These are phyloP conservation scores for Diaporthe caulivora DNA, from an alignment of 2,329 filamentous ascomycete genomes.

Conservation along the genomic window DNA sequence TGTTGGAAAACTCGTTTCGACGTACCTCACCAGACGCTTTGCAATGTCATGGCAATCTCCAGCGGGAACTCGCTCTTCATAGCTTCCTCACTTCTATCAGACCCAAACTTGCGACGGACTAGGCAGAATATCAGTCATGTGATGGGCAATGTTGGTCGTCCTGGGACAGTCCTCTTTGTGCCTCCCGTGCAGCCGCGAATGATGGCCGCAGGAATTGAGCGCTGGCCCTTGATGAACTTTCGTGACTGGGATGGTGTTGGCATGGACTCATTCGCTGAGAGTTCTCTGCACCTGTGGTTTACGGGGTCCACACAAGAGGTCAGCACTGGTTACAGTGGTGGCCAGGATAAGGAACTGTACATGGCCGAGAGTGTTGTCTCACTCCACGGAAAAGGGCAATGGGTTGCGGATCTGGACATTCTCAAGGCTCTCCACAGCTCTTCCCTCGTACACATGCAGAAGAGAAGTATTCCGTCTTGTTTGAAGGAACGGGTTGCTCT, in stretches of 20 bases:
- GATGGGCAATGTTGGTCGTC: constrained; percentile 4
- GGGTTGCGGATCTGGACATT: constrained; percentile 6
- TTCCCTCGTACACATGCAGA: neutral
- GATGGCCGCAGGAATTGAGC: neutral
- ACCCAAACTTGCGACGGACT: neutral
- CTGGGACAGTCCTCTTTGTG: neutral
- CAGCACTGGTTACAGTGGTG: neutral
- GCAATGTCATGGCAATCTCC: constrained; percentile 1
- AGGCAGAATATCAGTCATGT: neutral
- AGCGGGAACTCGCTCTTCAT: constrained; percentile 8
- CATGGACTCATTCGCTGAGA: neutral
- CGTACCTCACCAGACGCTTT: neutral
- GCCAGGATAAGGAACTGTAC: neutral
- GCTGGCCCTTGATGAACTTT: neutral
- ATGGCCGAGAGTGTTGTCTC: constrained; percentile 1
- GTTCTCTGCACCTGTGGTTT: neutral
- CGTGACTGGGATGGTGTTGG: neutral
- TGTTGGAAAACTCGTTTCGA: neutral
- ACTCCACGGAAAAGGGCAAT: neutral
- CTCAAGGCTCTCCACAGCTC: neutral
- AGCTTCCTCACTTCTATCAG: neutral
- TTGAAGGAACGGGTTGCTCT: neutral
- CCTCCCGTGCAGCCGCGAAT: constrained; percentile 1
- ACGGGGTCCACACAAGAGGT: neutral
- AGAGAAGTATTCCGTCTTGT: neutral